These are phyloP conservation scores for Trichoderma afroharzianum DNA, from an alignment of 2,329 filamentous ascomycete species.

Conservation along the genomic window DNA sequence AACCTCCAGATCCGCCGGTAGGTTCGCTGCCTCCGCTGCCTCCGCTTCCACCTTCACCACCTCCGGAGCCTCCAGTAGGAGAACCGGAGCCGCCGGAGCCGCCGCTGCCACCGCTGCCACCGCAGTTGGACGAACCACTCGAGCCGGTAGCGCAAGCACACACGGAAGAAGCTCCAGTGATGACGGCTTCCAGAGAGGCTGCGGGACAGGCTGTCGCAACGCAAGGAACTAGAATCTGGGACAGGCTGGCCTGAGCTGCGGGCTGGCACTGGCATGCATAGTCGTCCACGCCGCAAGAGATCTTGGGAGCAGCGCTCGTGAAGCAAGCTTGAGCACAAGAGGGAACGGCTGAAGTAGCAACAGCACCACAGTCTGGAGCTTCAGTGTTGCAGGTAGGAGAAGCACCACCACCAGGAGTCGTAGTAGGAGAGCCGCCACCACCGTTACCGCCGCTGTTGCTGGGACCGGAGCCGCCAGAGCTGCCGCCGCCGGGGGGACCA, in stretches of 20 bases:
- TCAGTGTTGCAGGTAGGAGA: constrained; percentile 18
- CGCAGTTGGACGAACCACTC: background rate
- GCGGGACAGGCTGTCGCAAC: constrained; percentile 25
- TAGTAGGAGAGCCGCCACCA: background rate
- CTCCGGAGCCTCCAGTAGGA: background rate
- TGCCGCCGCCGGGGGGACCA: background rate
- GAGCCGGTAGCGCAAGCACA: constrained; percentile 23
- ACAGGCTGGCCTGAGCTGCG: constrained; percentile 24
- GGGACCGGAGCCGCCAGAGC: background rate
- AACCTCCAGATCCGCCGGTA: background rate
- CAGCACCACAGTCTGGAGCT: constrained; percentile 24
- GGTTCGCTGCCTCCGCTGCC: background rate
- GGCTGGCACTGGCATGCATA: constrained; percentile 29
- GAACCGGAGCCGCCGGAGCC: background rate
- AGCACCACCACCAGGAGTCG: background rate
- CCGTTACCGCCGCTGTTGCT: background rate
- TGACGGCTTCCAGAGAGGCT: constrained; percentile 23
- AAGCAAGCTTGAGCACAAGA: constrained; percentile 29
- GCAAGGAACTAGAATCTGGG: constrained; percentile 26
- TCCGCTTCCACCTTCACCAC: background rate
- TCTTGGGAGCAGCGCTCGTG: constrained; percentile 24
- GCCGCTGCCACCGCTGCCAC: background rate
- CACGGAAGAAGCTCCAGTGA: constrained; percentile 25
- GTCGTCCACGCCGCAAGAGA: constrained; percentile 28
- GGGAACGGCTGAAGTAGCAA: constrained; percentile 28